Base-by-base conservation (phyloP, 2,329 filamentous ascomycete species). In the Cercospora sojina region DNA sequence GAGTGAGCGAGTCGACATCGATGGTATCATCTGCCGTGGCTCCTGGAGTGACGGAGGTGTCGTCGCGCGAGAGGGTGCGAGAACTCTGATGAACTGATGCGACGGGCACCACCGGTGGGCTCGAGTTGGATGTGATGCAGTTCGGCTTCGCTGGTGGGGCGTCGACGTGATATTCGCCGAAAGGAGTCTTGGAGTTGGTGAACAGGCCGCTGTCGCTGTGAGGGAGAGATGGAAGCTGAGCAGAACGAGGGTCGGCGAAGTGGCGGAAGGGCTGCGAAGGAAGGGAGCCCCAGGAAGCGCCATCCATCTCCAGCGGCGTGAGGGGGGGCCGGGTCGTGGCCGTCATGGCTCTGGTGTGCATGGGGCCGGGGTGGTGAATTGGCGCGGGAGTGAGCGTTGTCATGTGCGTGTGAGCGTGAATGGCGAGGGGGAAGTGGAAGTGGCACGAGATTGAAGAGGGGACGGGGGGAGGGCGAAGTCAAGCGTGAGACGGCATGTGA, bases 171-270 rank as follows among this genome's bases (percentile, higher is more conserved):
- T 57, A 29, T 12, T 35, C 53, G 27, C 25, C 53, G 12, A 57
- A 57, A 20, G 53, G 27, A 1, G 53, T 12, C 53, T 57, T 57
- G 53, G 20, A 31, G 53, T 16, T 8, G 25, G 18, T 31, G 53
- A 57, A 57, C 16, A 57, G 53, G 31, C 31, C 27, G n/a, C 53
- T 57, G 53, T 57, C 53, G 53, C 53, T 57, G 53, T 57, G 53
- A 12, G 53, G 53, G 9, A 57, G 53, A 18, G 23, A 1, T 13
- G 18, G 23, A 9, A 9, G 12, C 0, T 55, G 51, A 23, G 51
- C 27, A n/a, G 23, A n/a, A 2, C 16, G 25, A 16, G 27, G 10
- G 9, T 57, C 53, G 10, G 12, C 20, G 53, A 20, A 31, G 29
- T 31, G 53, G 27, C 53, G 53, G 29, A 57, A 57, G 53, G 53